Conservation (phyloP, 768 basidiomycete genomes). For the Sporobolomyces pararoseus region DNA sequence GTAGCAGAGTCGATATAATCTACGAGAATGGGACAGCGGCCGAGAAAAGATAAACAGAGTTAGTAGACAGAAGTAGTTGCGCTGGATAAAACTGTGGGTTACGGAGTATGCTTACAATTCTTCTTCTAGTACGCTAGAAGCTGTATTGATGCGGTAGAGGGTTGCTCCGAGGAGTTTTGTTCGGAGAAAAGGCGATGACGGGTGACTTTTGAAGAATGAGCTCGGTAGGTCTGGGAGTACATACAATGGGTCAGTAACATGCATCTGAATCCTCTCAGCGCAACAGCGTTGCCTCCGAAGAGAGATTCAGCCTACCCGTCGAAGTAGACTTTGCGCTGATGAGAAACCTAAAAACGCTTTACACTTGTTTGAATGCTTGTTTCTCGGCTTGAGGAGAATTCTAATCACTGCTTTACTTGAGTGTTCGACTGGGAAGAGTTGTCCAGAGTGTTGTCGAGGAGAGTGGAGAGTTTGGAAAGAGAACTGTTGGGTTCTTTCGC, state of each 20-base stretch:
- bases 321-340: background rate
- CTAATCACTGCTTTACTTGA: background rate
- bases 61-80: too few relatives aligned
- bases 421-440: background rate
- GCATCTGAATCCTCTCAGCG: background rate
- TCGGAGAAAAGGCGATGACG: slow-evolving; percentile 5
- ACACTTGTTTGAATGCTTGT: too few relatives aligned
- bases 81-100: too few relatives aligned
- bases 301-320: background rate
- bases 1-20: too few relatives aligned
- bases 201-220: background rate
- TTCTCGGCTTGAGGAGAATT: too few relatives aligned
- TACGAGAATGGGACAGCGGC: background rate
- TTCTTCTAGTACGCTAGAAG: too few relatives aligned
- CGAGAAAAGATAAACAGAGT: too few relatives aligned
- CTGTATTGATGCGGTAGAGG: too few relatives aligned
- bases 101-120: too few relatives aligned
- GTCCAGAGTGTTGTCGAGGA: background rate
- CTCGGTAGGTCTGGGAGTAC: background rate
- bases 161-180: too few relatives aligned
- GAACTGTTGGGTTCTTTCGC: too few relatives aligned
- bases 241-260: background rate
- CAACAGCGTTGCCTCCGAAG: background rate
- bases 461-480: background rate
- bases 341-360: background rate